These are phyloP conservation scores for Durio zibethinus DNA, from an alignment of 345 rosid species.

Conservation along the genomic window DNA sequence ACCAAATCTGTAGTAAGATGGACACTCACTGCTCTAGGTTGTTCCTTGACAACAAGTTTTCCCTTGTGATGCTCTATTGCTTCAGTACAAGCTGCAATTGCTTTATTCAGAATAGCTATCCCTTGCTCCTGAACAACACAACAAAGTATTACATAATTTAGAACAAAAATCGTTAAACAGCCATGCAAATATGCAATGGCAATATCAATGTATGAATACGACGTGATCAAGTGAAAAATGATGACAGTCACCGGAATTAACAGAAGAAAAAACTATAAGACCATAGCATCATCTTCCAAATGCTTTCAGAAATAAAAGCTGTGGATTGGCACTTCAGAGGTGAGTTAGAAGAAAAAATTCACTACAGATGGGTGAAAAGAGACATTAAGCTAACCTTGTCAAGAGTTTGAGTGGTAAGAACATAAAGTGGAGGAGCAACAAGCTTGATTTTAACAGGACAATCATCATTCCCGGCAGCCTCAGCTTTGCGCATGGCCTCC, in stretches of 20 bases:
- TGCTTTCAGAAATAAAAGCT: neutral
- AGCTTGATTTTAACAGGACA: constrained; percentile 95
- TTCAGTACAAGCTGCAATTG: constrained; percentile 77
- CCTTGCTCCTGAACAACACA: constrained; percentile 79
- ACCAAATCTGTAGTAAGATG: neutral
- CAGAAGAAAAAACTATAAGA: neutral
- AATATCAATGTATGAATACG: neutral
- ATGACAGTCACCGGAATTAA: neutral
- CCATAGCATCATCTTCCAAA: neutral
- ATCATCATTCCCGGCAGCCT: constrained; percentile 81
- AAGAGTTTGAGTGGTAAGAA: constrained; percentile 94
- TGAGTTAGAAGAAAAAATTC: neutral
- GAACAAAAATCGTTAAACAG: neutral
- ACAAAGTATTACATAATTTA: neutral
- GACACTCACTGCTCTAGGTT: constrained; percentile 85
- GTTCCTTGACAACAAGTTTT: constrained; percentile 79
- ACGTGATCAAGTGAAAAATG: neutral
- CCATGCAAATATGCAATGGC: constrained; percentile 3
- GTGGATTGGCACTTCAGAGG: neutral
- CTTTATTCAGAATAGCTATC: constrained; percentile 64
- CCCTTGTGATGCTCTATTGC: constrained; percentile 83
- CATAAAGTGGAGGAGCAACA: constrained; percentile 97
- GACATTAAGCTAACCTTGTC: constrained; percentile 64
- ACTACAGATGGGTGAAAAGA: neutral
- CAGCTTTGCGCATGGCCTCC: constrained; percentile 97